These are phyloP conservation scores for Microdochium nivale DNA, from an alignment of 2,329 filamentous ascomycete genomes.

Conservation along the genomic window DNA sequence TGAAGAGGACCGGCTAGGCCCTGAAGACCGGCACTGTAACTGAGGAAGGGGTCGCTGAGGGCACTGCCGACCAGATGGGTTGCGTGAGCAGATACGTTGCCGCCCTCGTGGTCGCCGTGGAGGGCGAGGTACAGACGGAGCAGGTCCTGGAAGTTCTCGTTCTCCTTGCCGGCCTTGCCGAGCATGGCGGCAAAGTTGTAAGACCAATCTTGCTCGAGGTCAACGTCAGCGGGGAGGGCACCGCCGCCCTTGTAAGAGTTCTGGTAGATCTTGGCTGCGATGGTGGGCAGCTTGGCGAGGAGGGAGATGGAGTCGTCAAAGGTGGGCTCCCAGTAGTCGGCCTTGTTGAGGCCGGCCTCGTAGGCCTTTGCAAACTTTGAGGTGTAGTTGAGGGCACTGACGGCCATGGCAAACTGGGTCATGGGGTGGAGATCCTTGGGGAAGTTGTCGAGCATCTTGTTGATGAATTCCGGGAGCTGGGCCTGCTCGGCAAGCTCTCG, in stretches of 20 bases:
- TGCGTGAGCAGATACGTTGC: conserved; percentile 91
- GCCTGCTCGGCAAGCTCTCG: conserved; percentile 82
- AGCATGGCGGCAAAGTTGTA: conserved; percentile 98
- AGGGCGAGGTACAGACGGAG: conserved; percentile 90
- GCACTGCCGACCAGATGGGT: conserved; percentile 94
- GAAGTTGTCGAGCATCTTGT: conserved; percentile 83
- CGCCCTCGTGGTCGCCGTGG: conserved; percentile 96
- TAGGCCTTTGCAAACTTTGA: conserved; percentile 92
- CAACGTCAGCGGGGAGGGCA: conserved; percentile 66
- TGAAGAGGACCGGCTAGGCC: conserved; percentile 92
- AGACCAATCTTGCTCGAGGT: conserved; percentile 86
- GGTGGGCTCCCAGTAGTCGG: conserved; percentile 97
- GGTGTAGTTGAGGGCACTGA: conserved; percentile 91
- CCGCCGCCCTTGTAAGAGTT: conserved; percentile 72
- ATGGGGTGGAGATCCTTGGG: conserved; percentile 90
- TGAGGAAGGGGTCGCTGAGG: conserved; percentile 89
- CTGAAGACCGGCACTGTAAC: conserved; percentile 91
- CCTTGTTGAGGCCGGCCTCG: conserved; percentile 83
- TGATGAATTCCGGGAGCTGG: conserved; percentile 71
- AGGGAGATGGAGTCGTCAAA: conserved; percentile 93
- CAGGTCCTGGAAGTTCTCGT: conserved; percentile 92
- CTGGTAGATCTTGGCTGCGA: conserved; percentile 96
- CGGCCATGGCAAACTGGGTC: conserved; percentile 94
- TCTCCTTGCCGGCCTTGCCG: conserved; percentile 77
- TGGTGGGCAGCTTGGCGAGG: conserved; percentile 90